These are phyloP conservation scores for Eremothecium gossypii DNA, from an alignment of 1,139 yeast genomes.

Conservation along the genomic window DNA sequence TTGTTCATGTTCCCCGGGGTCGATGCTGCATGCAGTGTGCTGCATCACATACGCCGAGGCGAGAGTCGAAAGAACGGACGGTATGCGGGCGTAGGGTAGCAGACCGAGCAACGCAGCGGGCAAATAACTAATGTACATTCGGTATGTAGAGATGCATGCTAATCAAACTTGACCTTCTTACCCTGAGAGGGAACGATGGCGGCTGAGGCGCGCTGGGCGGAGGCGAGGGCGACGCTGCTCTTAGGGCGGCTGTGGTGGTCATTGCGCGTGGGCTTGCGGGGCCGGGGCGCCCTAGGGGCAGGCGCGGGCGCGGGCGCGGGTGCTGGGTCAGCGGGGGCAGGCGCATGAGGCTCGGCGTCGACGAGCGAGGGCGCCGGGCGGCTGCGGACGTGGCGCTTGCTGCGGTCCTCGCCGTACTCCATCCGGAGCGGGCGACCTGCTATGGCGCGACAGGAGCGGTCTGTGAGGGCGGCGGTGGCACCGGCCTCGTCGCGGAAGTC, in stretches of 20 bases:
- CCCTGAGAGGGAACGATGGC: constrained; percentile 90
- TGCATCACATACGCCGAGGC: no score
- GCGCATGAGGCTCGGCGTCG: constrained; percentile 8
- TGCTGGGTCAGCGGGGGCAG: constrained; percentile 6
- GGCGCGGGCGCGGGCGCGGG: constrained; percentile 4
- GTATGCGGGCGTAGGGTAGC: no score
- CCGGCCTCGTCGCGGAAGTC: constrained; percentile 77
- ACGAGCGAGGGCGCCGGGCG: constrained; percentile 17
- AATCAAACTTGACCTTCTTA: constrained; percentile 65
- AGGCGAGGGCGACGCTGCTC: constrained; percentile 82
- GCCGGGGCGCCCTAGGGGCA: constrained; percentile 15
- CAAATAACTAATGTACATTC: no score
- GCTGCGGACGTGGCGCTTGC: constrained; percentile 45
- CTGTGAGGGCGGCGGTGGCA: constrained; percentile 74
- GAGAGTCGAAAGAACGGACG: no score
- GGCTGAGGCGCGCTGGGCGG: constrained; percentile 82
- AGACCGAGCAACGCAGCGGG: no score
- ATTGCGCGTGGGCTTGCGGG: constrained; percentile 8
- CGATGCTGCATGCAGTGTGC: no score
- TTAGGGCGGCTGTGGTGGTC: constrained; percentile 43
- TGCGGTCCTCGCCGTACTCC: constrained; percentile 93
- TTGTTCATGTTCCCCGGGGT: no score
- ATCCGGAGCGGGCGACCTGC: constrained; percentile 71
- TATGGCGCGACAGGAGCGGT: constrained; percentile 55
- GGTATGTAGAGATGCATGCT: constrained; percentile 1